Evolutionary conservation across 2,329 filamentous ascomycete genomes (phyloP), one percentile per base, ranked within the genome.

Genomic region (Diaporthe vexans): DNA sequence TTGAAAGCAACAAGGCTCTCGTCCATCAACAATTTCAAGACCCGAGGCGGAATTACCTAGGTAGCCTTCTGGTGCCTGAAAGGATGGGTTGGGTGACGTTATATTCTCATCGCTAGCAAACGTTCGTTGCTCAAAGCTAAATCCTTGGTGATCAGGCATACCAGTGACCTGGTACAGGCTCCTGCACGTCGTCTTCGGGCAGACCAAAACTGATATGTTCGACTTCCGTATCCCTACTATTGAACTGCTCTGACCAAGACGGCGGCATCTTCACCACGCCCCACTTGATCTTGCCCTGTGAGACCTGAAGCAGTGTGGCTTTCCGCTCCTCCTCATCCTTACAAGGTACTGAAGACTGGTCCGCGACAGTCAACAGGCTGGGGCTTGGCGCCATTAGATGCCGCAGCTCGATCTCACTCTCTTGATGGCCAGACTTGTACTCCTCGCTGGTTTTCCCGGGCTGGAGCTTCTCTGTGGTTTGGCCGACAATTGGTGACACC

Each of bases 181-280:
- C 6, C 26, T 48, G 26, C 43, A 51, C 59, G n/a, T 65, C 26
- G 11, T 51, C 59, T 26, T 51, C 59, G 8, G 26, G 26, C 4
- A 65, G 26, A 29, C 59, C 59, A 35, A 65, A 65, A 24, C 59
- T 51, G 11, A 65, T 24, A 21, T 65, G 59, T 19, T 51, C 40
- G 29, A 65, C 59, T 11, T 21, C 11, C n/a, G 17, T 15, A 7
- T 51, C 43, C 40, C 5, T 43, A 11, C 19, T 65, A 3, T n/a
- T 15, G 11, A 65, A 65, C 43, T 65, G 59, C 17, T 65, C 59
- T 9, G 26, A 5, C 40, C 59, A 65, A 10, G 59, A 65, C 4
- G 40, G 11, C 3, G 59, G 59, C 59, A 65, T 65, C 9, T 65
- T 24, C 19, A 65, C 59, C 26, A 65, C 59, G 24, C 59, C 59